phyloP scores from a whole-genome alignment of 2,329 filamentous ascomycete genomes.

The Cryphonectria parasitica region DNA sequence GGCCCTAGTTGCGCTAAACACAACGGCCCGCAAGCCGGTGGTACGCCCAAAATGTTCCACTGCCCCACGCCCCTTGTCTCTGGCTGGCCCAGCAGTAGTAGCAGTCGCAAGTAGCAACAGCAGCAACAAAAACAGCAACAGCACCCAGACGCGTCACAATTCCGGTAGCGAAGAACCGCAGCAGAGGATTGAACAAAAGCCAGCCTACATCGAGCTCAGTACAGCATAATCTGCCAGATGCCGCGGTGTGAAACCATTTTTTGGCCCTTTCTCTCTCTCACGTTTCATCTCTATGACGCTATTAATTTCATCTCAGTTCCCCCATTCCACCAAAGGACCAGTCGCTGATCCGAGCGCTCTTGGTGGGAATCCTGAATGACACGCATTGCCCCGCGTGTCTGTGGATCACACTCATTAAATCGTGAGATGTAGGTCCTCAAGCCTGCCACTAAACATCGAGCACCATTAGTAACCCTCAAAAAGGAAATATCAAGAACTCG shows the following conservation, averaged over 20 bases:
- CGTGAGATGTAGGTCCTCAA: not conserved
- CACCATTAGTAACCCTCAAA: not conserved
- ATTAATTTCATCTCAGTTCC: not conserved
- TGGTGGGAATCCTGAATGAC: not conserved
- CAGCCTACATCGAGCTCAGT: not conserved
- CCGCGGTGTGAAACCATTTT: not conserved
- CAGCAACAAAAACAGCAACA: not conserved
- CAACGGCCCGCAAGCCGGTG: slow-evolving; percentile 3
- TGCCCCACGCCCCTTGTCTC: slow-evolving; percentile 1
- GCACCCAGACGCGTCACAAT: not conserved
- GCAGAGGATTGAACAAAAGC: not conserved
- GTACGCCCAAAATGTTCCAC: not conserved
- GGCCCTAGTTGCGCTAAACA: not conserved
- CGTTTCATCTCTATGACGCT: not conserved
- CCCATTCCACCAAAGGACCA: not conserved
- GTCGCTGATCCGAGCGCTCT: not conserved
- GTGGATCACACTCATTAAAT: not conserved
- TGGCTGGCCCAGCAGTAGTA: not conserved
- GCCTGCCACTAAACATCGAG: not conserved
- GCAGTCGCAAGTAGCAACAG: not conserved
- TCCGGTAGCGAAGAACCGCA: not conserved
- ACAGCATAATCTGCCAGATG: not conserved
- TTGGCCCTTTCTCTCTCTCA: not conserved
- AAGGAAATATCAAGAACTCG: not conserved
- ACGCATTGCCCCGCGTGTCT: not conserved